These are phyloP conservation scores for Rhododendron henanense DNA, from an alignment of 148 eudicot species.

Conservation along the genomic window DNA sequence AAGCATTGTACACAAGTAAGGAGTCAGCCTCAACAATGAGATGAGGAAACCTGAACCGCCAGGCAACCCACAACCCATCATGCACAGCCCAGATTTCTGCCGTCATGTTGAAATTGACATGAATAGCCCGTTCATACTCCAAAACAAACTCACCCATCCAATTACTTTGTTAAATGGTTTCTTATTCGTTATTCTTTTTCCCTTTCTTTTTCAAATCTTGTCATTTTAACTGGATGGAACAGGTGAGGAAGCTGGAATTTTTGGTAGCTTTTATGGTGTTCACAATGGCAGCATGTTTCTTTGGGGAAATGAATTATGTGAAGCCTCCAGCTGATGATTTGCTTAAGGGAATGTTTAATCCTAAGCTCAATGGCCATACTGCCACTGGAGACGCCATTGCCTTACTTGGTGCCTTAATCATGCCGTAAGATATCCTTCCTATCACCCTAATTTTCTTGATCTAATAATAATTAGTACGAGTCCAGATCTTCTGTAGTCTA, in stretches of 20 bases:
- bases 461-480: neutral
- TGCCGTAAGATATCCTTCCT: slow-evolving; percentile 48
- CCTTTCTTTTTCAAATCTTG: neutral
- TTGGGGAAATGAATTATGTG: slow-evolving; percentile 60
- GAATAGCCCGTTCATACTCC: no score
- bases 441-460: neutral
- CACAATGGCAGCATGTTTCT: slow-evolving; percentile 71
- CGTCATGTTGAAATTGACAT: no score
- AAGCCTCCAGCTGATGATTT: slow-evolving; percentile 59
- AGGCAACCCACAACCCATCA: no score
- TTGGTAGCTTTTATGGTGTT: slow-evolving; percentile 56
- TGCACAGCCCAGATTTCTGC: no score
- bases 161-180: neutral
- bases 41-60: no score
- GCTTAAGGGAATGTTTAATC: slow-evolving; percentile 61
- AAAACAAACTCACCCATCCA: no score
- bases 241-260: slow-evolving; percentile 72
- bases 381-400: slow-evolving; percentile 75
- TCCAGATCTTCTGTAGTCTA: no score
- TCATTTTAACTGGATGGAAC: neutral
- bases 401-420: slow-evolving; percentile 64
- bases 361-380: slow-evolving; percentile 49
- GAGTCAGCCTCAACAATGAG: no score
- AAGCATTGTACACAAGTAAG: no score
- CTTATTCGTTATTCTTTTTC: neutral